Percentiles rank a stretch among this genome's conserved stretches.
phyloP scores from a whole-genome alignment of 1,284 basidiomycete genomes.

The Ceraceosorus guamensis region DNA sequence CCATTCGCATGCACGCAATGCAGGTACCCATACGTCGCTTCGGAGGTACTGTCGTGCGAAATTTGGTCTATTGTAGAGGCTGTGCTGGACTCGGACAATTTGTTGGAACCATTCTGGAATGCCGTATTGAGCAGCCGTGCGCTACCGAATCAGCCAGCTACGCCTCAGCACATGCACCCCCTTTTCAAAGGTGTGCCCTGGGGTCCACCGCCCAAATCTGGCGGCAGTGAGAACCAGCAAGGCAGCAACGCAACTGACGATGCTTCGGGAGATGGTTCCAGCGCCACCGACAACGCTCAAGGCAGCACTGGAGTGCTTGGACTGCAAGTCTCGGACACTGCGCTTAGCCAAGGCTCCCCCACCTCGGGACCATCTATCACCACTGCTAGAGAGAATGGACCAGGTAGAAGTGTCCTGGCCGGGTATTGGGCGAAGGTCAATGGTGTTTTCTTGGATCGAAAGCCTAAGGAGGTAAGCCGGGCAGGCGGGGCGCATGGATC shows the following conservation, averaged over 20 bases:
- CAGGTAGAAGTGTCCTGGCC: constrained; percentile 52
- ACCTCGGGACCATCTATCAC: constrained; percentile 1
- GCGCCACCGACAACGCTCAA: constrained; percentile 1
- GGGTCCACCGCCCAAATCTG: constrained; percentile 3
- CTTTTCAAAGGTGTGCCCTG: constrained; percentile 26
- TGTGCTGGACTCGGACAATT: constrained; percentile 65
- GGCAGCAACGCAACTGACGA: constrained; percentile 9
- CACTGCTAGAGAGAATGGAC: constrained; percentile 46
- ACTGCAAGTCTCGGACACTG: neutral
- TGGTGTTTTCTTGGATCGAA: constrained; percentile 74
- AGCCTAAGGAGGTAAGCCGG: constrained; percentile 73
- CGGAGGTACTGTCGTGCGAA: constrained; percentile 91
- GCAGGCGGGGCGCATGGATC: neutral
- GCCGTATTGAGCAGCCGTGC: constrained; percentile 69
- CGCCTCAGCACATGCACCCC: constrained; percentile 43
- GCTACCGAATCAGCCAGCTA: constrained; percentile 30
- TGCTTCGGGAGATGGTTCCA: constrained; percentile 1
- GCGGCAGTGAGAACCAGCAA: neutral
- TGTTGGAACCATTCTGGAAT: constrained; percentile 70
- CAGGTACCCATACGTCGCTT: constrained; percentile 79
- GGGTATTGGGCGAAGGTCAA: constrained; percentile 72
- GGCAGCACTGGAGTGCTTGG: constrained; percentile 6
- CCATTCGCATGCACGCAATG: constrained; percentile 6
- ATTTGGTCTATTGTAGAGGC: constrained; percentile 90
- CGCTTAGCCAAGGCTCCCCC: neutral